A percentile compares a stretch with the other conserved stretches of the same genome.
Conservation (phyloP, 805 yeast genomes). For the Sporopachydermia lactativora region DNA sequence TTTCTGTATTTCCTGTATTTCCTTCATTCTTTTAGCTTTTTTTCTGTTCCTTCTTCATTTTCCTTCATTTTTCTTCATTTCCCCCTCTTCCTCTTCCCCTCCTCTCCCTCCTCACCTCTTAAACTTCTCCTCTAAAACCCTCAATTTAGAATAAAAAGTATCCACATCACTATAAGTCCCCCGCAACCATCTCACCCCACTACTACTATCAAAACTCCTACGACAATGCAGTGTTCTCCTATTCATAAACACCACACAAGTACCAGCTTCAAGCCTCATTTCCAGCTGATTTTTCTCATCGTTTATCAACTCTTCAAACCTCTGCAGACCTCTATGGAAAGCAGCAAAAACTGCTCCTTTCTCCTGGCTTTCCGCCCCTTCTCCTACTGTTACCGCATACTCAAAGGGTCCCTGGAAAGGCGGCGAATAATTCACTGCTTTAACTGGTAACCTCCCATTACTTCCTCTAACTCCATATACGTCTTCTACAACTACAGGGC, state of each 20-base stretch:
- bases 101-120: too few species aligned
- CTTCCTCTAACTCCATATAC: constrained; percentile 18
- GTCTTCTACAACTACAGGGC: constrained; percentile 52
- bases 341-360: constrained; percentile 38
- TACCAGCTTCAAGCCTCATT: constrained; percentile 39
- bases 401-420: constrained; percentile 77
- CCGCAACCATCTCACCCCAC: constrained; percentile 53
- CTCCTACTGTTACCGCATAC: constrained; percentile 32
- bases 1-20: too few species aligned
- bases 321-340: constrained; percentile 40
- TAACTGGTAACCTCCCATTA: constrained; percentile 20
- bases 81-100: too few species aligned
- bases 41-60: too few species aligned
- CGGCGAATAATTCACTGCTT: constrained; percentile 61
- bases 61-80: too few species aligned
- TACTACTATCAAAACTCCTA: constrained; percentile 28
- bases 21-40: too few species aligned
- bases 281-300: constrained; percentile 39
- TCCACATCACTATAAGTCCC: constrained; percentile 69
- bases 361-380: constrained; percentile 23
- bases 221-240: constrained; percentile 61
- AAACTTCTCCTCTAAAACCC: constrained; percentile 17
- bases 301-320: constrained; percentile 46
- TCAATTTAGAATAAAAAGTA: constrained; percentile 46
- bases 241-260: constrained; percentile 58